Evolutionary conservation across 2,329 filamentous ascomycete genomes (phyloP).

Genomic region (Cladosporium sp.): DNA sequence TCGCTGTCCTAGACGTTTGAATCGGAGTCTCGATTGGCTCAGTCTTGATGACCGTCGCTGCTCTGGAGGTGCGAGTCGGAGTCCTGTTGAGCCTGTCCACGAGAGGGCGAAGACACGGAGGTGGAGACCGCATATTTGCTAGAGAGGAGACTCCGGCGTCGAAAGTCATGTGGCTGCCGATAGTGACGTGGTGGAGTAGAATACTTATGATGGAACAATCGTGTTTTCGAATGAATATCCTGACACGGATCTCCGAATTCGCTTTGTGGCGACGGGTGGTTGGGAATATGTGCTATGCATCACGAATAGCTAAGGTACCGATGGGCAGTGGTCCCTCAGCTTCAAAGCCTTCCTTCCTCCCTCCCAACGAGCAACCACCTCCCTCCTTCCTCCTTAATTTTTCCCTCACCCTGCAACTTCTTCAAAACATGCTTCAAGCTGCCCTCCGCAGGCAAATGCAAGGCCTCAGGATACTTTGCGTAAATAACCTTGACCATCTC

Average conservation of each 20-base stretch:
- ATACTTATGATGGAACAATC: not conserved
- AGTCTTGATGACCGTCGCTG: not conserved
- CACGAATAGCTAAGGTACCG: not conserved
- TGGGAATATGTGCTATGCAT: too few species aligned
- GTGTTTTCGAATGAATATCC: not conserved
- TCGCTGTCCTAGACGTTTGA: not conserved
- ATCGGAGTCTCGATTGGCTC: not conserved
- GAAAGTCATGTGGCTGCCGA: not conserved
- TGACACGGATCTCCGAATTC: not conserved
- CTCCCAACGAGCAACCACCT: slow-evolving; percentile 29
- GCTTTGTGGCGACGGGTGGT: not conserved
- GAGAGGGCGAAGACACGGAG: not conserved
- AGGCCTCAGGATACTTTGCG: slow-evolving; percentile 66
- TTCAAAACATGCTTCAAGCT: slow-evolving; percentile 74
- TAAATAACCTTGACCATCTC: slow-evolving; percentile 90
- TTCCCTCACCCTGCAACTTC: slow-evolving; percentile 74
- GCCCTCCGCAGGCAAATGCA: slow-evolving; percentile 71
- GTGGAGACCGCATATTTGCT: not conserved
- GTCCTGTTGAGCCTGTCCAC: slow-evolving; percentile 1
- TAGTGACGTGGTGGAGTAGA: not conserved
- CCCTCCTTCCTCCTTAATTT: slow-evolving; percentile 44
- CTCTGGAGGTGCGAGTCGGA: not conserved
- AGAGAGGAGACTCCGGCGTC: not conserved
- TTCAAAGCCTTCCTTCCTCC: slow-evolving; percentile 16
- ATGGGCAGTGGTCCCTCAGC: not conserved